phyloP scores from a whole-genome alignment of 192 early-diverging fungal genomes.

The Entomortierella beljakovae region DNA sequence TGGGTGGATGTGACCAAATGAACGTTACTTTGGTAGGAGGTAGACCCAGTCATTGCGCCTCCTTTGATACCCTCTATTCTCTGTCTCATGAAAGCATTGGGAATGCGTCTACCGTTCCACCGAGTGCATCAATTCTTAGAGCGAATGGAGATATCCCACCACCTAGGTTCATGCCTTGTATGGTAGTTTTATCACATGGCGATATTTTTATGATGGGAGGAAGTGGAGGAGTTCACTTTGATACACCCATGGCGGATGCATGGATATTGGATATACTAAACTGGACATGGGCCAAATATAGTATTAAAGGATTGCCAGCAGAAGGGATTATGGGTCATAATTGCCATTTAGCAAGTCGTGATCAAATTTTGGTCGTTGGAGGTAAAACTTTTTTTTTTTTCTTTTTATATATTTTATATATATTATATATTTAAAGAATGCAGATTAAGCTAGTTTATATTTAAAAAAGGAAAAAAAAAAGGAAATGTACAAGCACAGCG shows the following conservation, averaged over 20 bases:
- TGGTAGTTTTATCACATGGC: constrained; percentile 19
- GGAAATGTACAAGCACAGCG: neutral
- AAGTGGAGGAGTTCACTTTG: constrained; percentile 7
- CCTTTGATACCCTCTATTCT: constrained; percentile 38
- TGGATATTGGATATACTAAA: constrained; percentile 38
- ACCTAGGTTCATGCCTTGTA: constrained; percentile 27
- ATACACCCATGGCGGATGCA: constrained; percentile 14
- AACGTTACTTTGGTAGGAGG: neutral
- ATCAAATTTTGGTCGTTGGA: constrained; percentile 45
- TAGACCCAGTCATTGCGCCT: constrained; percentile 20
- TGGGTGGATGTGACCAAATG: constrained; percentile 46
- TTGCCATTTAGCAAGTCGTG: constrained; percentile 14
- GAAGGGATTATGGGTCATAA: constrained; percentile 41
- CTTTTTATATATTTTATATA: too few species aligned
- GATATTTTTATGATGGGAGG: constrained; percentile 41
- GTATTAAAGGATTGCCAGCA: constrained; percentile 13
- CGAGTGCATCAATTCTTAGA: neutral
- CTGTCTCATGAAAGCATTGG: constrained; percentile 7
- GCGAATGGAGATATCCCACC: constrained; percentile 11
- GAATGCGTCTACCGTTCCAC: constrained; percentile 10
- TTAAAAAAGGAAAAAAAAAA: constrained; percentile 5
- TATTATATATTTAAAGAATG: neutral
- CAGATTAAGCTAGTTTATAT: neutral
- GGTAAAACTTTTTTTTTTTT: too few species aligned
- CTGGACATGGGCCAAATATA: constrained; percentile 28